Base-by-base conservation (phyloP, 768 basidiomycete genomes). In the Tylopilus intermedius region DNA sequence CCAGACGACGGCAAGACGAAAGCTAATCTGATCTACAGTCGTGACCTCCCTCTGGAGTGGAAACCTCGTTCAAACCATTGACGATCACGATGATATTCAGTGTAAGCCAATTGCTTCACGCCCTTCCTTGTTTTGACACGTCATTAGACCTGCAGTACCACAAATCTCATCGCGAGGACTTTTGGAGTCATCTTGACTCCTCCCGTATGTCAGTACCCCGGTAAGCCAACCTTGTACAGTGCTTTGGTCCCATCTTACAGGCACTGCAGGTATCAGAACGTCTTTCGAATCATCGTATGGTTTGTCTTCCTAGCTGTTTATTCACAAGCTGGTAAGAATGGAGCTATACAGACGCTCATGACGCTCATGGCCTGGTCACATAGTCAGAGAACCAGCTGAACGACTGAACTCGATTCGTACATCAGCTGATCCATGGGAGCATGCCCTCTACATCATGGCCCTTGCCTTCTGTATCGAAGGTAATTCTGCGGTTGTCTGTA, bases 31-130 rank as follows among this genome's bases (percentile, higher is more conserved):
- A 45, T 30, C 15, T 35, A 11, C 45, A 91, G 93, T 94, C 11
- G 84, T 94, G 38, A 81, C 82, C 60, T 76, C 82, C 0, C 74
- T 97, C 21, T 95, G 94, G 93, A 76, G 70, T 9, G 94, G 94
- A 14, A 81, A 86, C 18, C 77, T 90, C 53, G 77, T 95, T 3
- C 94, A 94, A 67, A 78, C 76, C 52, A 84, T 88, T 56, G 86
- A 86, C 55, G 82, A 81, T 2, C 62, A 88, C 50, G 75, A 88
- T 57, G 84, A 89, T 46, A 85, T 94, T 40, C 88, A 90, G 55
- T 95, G 90, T 85, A 57, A 62, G 79, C 60, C 1, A 44, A 44
- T 6, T 10, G 40, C 35, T 30, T 39, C 3, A 10, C 9, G 11
- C 32, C 29, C 14, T 48, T 43, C 9, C 21, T 18, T 56, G 1